Conservation (phyloP, 495 filamentous ascomycete species). For the Lichenothelia convexa region DNA sequence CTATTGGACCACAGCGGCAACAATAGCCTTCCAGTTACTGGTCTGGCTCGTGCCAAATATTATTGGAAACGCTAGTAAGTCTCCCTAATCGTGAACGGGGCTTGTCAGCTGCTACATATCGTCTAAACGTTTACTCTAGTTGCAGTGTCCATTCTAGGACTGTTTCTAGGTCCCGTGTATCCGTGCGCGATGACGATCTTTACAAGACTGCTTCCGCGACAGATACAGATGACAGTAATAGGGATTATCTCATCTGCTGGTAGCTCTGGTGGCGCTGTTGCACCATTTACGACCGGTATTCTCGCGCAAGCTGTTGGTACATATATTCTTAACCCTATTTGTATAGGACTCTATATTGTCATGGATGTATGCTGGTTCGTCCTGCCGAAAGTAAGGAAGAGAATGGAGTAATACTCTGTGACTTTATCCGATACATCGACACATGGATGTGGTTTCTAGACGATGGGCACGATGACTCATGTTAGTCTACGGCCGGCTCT, state of each 20-base stretch:
- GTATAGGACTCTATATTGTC: constrained; percentile 42
- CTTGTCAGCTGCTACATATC: too few relatives aligned
- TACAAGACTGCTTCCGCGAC: constrained; percentile 37
- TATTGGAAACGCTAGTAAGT: too few relatives aligned
- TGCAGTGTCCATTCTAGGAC: constrained; percentile 49
- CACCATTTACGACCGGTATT: constrained; percentile 57
- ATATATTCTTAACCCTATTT: constrained; percentile 55
- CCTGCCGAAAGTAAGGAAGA: constrained; percentile 36
- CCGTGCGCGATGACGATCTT: constrained; percentile 55
- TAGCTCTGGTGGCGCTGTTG: constrained; percentile 53
- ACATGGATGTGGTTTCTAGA: too few relatives aligned
- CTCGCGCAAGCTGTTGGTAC: constrained; percentile 51
- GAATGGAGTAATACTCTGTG: constrained; percentile 32
- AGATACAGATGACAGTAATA: constrained; percentile 47
- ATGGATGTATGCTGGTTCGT: constrained; percentile 52
- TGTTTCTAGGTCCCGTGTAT: constrained; percentile 62
- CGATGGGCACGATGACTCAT: too few relatives aligned
- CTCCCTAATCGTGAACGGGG: too few relatives aligned
- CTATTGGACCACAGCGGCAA: constrained; percentile 16
- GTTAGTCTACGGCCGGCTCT: too few relatives aligned
- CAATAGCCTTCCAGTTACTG: constrained; percentile 47
- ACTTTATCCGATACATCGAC: too few relatives aligned
- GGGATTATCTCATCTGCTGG: constrained; percentile 56
- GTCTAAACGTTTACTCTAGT: too few relatives aligned
- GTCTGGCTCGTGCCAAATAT: constrained; percentile 60